Evolutionary conservation across 768 basidiomycete genomes (phyloP), one percentile per base, ranked within the genome.

Genomic region (Russula compacta): DNA sequence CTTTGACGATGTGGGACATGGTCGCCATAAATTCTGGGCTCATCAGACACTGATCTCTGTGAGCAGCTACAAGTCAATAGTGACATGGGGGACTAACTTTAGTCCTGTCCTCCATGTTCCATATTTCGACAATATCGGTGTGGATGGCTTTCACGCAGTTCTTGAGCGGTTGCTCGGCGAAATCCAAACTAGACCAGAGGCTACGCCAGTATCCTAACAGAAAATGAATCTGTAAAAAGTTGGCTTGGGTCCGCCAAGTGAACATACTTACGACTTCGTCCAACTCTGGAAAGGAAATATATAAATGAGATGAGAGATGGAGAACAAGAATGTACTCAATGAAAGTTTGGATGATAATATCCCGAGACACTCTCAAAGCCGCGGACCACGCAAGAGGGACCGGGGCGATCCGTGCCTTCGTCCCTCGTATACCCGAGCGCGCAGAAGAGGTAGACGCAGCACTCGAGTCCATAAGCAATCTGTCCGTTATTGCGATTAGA

Each of bases 151-250:
- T 36, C 15, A 56, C 76, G 80, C 59, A 87, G 87, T 66, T 85
- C 87, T 64, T 78, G 89, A 51, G 92, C 89, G 68, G 86, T 87
- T 6, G 78, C 82, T 24, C 44, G 17, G 35, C 55, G 12, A 56
- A 56, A 6, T 46, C 55, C 8, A 15, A 21, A 47, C 44, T 56
- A 4, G 44, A 47, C 44, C 33, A 21, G 17, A 56, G 55, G 21
- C 35, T 17, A 38, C 35, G 19, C 55, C 55, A 56, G 10, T 56
- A 56, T 47, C 35, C 44, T 56, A 14, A 15, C 24, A 33, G 12
- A 11, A 35, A 9, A 12, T 36, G 7, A 7, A 15, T 9, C 2
- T 35, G 51, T 53, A 12, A 53, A 14, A 53, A 39, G 14, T 21
- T 36, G 14, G 12, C n/a, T 35, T 29, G 24, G 1, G 14, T 15